Percentiles rank a stretch among this genome's conserved stretches.
phyloP scores from a whole-genome alignment of 208 protist species.

The Angomonas ambiguus region DNA sequence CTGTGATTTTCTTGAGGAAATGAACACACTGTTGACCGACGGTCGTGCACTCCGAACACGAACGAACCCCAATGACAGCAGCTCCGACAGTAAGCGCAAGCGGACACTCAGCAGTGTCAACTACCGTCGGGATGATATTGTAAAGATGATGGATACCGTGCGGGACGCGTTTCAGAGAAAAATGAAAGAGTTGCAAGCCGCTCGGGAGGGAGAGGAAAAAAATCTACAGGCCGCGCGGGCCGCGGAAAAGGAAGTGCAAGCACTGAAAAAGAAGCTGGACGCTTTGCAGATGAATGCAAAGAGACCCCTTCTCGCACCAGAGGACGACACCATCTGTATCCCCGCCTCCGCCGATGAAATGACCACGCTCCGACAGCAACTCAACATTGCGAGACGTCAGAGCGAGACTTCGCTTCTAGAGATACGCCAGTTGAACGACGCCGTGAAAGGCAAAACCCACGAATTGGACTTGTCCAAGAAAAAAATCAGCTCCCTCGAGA shows the following conservation, averaged over 20 bases:
- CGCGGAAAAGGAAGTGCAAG: slow-evolving; percentile 24
- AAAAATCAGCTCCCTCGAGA: slow-evolving; percentile 11
- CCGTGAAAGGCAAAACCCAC: slow-evolving; percentile 16
- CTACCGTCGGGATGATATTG: not conserved
- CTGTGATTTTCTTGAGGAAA: slow-evolving; percentile 28
- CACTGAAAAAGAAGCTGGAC: slow-evolving; percentile 17
- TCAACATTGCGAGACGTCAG: slow-evolving; percentile 24
- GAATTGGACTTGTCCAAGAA: not conserved
- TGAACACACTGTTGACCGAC: slow-evolving; percentile 18
- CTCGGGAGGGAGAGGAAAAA: slow-evolving; percentile 13
- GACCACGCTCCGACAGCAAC: slow-evolving; percentile 16
- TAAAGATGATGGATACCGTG: slow-evolving; percentile 24
- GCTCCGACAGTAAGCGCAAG: not conserved
- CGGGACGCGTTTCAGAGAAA: slow-evolving; percentile 35
- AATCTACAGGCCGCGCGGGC: slow-evolving; percentile 18
- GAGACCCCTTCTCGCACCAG: not conserved
- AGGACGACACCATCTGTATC: slow-evolving; percentile 17
- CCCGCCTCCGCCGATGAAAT: slow-evolving; percentile 33
- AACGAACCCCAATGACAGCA: slow-evolving; percentile 10
- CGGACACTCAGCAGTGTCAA: not conserved
- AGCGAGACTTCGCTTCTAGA: slow-evolving; percentile 11
- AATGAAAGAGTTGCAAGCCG: slow-evolving; percentile 17
- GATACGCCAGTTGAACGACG: slow-evolving; percentile 16
- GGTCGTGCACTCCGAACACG: slow-evolving; percentile 20
- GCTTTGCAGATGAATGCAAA: not conserved